Conservation (phyloP, 2,329 filamentous ascomycete genomes). For the Aspergillus jensenii region DNA sequence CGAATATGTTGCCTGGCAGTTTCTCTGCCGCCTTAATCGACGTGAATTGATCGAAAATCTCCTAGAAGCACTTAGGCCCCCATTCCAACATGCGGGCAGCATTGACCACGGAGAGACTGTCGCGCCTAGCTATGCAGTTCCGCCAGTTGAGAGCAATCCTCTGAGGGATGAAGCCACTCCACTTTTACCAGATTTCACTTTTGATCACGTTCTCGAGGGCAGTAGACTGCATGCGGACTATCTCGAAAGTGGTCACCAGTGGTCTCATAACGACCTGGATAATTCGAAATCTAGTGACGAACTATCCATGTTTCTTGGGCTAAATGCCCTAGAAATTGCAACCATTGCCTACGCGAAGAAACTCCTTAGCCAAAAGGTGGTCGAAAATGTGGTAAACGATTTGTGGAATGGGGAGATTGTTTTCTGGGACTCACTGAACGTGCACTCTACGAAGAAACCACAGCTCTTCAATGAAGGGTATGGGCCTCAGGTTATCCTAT, state of each 20-base stretch:
- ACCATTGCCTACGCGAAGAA: conserved; percentile 79
- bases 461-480: conserved; percentile 68
- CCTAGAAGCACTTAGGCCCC: conserved; percentile 50
- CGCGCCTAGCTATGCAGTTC: conserved; percentile 13
- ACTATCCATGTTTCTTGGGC: conserved; percentile 69
- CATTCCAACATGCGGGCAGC: conserved; percentile 19
- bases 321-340: conserved; percentile 87
- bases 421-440: conserved; percentile 79
- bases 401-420: conserved; percentile 86
- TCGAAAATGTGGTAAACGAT: conserved; percentile 79
- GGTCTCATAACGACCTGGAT: conserved; percentile 33
- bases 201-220: conserved; percentile 30
- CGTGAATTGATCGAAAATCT: conserved; percentile 59
- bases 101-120: conserved; percentile 24
- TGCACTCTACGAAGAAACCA: conserved; percentile 71
- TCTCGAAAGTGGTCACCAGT: conserved; percentile 52
- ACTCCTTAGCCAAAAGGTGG: conserved; percentile 75
- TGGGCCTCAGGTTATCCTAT: neutral
- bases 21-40: conserved; percentile 56
- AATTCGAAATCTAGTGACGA: conserved; percentile 58
- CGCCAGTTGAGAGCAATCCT: conserved; percentile 3
- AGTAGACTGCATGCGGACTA: conserved; percentile 30
- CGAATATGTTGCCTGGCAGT: conserved; percentile 63
- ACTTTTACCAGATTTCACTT: conserved; percentile 27
- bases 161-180: conserved; percentile 30